phyloP scores from a whole-genome alignment of 768 basidiomycete genomes.

The Boletus rubescentipes region DNA sequence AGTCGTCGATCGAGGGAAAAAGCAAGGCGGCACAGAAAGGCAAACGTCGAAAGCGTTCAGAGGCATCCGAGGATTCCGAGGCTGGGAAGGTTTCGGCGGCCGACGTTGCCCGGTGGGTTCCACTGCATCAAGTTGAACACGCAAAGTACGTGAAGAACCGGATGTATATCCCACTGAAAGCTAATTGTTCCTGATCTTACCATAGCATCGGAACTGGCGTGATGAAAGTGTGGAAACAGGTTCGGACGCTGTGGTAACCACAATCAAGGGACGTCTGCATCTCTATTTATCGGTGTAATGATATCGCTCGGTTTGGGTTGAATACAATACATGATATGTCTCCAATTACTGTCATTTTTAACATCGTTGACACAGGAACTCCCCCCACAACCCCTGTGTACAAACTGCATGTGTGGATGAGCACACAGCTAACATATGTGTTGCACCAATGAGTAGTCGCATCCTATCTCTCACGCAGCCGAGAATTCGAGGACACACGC shows the following conservation, averaged over 20 bases:
- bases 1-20: conserved; percentile 9
- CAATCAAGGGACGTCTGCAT: background rate
- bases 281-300: background rate
- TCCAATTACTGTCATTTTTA: background rate
- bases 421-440: conserved; percentile 6
- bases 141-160: conserved; percentile 53
- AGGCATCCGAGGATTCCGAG: conserved; percentile 12
- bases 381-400: background rate
- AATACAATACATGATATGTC: background rate
- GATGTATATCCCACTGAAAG: background rate
- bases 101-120: conserved; percentile 48
- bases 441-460: background rate
- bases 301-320: background rate
- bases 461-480: conserved; percentile 13
- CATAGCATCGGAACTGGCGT: conserved; percentile 72
- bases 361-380: background rate
- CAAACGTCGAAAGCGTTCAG: conserved; percentile 11
- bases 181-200: background rate
- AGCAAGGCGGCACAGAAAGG: conserved; percentile 7
- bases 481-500: conserved; percentile 26
- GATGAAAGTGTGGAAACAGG: conserved; percentile 69
- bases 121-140: conserved; percentile 50
- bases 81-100: conserved; percentile 2
- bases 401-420: conserved; percentile 14
- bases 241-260: conserved; percentile 32